Conservation (phyloP, 2,329 filamentous ascomycete species). For the Talaromyces sp. region DNA sequence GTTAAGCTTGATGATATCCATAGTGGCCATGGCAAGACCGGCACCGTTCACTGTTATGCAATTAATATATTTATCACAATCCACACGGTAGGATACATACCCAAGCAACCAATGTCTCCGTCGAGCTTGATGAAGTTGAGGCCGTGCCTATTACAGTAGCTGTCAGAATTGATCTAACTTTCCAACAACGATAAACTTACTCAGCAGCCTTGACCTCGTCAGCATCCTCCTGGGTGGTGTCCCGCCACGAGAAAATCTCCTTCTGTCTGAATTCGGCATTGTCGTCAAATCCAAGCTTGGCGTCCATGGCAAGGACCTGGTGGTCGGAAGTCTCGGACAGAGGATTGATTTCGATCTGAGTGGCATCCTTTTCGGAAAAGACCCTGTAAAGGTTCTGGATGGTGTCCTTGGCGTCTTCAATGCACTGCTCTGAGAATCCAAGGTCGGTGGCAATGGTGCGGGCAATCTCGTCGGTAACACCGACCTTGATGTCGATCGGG, state of each 20-base stretch:
- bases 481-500: slow-evolving; percentile 85
- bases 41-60: slow-evolving; percentile 74
- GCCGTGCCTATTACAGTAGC: slow-evolving; percentile 44
- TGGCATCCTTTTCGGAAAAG: slow-evolving; percentile 97
- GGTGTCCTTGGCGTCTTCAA: slow-evolving; percentile 89
- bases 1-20: slow-evolving; percentile 99
- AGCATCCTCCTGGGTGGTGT: slow-evolving; percentile 89
- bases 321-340: slow-evolving; percentile 97
- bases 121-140: slow-evolving; percentile 99
- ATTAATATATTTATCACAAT: background rate
- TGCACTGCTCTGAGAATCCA: slow-evolving; percentile 95
- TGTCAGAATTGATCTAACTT: background rate
- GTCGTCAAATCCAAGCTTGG: slow-evolving; percentile 98
- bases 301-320: slow-evolving; percentile 98
- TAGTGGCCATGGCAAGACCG: slow-evolving; percentile 98
- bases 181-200: slow-evolving; percentile 42
- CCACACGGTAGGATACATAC: slow-evolving; percentile 19
- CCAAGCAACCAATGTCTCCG: slow-evolving; percentile 94
- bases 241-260: slow-evolving; percentile 90
- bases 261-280: slow-evolving; percentile 98
- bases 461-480: slow-evolving; percentile 93
- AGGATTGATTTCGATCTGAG: slow-evolving; percentile 99
- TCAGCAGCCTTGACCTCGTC: slow-evolving; percentile 96
- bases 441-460: slow-evolving; percentile 83
- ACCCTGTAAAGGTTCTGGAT: slow-evolving; percentile 99